Evolutionary conservation across 441 rosid genomes (phyloP), one percentile per base, ranked within the genome.

Genomic region (Aleurites moluccanus): DNA sequence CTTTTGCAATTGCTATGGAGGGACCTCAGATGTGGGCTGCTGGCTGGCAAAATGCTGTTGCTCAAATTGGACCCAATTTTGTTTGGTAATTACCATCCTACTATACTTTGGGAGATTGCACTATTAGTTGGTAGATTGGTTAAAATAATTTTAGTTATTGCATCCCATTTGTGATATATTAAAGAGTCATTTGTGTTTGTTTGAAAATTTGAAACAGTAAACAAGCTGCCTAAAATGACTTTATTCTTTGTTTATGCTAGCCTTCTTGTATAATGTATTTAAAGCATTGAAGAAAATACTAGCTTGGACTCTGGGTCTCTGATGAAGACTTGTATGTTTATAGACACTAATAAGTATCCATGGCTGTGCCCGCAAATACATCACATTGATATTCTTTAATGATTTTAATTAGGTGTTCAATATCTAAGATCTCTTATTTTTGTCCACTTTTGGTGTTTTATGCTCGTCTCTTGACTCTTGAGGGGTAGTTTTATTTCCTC

Each of bases 21-120:
- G 99, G 99, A 28, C 99, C 98, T 35, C 91, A 88, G 77, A 76
- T 92, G 79, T 94, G 99, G 99, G 88, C 94, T 81, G 90, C 87
- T 64, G 99, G 99, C 65, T 94, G 98, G 97, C 83, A 85, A 79
- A 84, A 78, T 13, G 97, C 97, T 9, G 77, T 91, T 55, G 79
- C 97, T 35, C 86, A 91, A 45, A 82, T 94, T 20, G 98, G 97
- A 57, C 98, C 98, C 67, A 90, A 90, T 75, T 92, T 94, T 2
- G 85, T 90, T 20, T 94, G 97, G 97, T 93, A 88, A 83, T 42
- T 70, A 13, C 45, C 62, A 21, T 30, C 6, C 21, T 18, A 23
- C 23, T 25, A 6, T 7, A 18, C 16, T 13, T 4, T 45, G n/a
- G 59, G 18, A 60, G 11, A 28, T 45, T 70, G 13, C n/a, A 23